A percentile compares a stretch with the other conserved stretches of the same genome.
These are phyloP conservation scores for Aspergillus hancockii DNA, from an alignment of 495 filamentous ascomycete genomes.

Conservation along the genomic window DNA sequence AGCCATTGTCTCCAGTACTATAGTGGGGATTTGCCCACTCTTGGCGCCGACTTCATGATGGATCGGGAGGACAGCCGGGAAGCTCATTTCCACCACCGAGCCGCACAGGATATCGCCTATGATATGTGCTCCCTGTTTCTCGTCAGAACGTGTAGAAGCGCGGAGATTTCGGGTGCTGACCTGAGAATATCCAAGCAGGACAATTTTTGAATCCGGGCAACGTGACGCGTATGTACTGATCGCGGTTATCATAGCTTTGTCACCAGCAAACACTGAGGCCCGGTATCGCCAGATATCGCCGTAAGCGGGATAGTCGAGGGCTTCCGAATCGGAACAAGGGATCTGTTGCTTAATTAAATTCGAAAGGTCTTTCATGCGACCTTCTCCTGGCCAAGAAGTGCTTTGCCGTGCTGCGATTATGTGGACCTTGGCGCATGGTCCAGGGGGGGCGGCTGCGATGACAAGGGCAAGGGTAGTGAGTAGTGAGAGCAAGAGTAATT, in stretches of 20 bases:
- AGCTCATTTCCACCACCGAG: neutral
- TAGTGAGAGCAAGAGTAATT: neutral
- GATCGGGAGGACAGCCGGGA: neutral
- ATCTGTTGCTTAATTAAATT: neutral
- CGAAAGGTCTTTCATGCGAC: neutral
- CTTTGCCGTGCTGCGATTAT: neutral
- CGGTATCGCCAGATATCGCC: neutral
- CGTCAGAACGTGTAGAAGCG: neutral
- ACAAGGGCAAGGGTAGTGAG: neutral
- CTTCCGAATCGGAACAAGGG: neutral
- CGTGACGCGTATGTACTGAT: neutral
- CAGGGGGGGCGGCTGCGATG: neutral
- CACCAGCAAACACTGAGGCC: neutral
- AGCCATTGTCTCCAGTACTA: neutral
- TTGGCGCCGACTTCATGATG: neutral
- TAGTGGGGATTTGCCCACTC: neutral
- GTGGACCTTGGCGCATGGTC: neutral
- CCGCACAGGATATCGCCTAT: neutral
- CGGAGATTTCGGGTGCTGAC: neutral
- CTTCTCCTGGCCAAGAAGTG: neutral
- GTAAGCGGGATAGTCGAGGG: neutral
- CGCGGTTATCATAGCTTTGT: neutral
- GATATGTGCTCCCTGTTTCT: neutral
- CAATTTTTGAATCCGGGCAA: neutral
- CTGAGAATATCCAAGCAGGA: neutral